Evolutionary conservation across 1,139 yeast species (phyloP).

Genomic region (Spathaspora sp.): DNA sequence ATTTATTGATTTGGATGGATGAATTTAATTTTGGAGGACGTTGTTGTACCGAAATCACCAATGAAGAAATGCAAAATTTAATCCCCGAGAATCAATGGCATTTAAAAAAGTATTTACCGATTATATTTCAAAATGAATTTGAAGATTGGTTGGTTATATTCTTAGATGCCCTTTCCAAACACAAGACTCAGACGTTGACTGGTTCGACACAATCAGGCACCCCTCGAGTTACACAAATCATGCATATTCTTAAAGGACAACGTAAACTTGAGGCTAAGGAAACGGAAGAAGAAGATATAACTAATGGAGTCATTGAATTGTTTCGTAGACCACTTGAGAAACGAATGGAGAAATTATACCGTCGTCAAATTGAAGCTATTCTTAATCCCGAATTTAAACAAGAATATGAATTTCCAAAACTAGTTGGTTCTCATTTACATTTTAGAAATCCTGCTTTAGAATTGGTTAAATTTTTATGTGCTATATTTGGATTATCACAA

Average conservation of each 20-base stretch:
- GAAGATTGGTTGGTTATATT: slow-evolving; percentile 83
- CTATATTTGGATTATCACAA: slow-evolving; percentile 67
- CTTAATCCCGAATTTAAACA: slow-evolving; percentile 61
- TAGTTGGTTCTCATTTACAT: slow-evolving; percentile 68
- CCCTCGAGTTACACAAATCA: slow-evolving; percentile 67
- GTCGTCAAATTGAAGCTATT: slow-evolving; percentile 71
- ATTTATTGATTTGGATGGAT: slow-evolving; percentile 91
- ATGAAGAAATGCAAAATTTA: slow-evolving; percentile 56
- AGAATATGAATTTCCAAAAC: slow-evolving; percentile 69
- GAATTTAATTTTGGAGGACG: slow-evolving; percentile 85
- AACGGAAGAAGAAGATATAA: slow-evolving; percentile 28
- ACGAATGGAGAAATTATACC: slow-evolving; percentile 63
- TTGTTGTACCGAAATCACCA: slow-evolving; percentile 60
- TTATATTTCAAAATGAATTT: slow-evolving; percentile 75
- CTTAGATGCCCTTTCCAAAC: slow-evolving; percentile 65
- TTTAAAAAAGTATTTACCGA: slow-evolving; percentile 70
- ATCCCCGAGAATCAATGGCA: slow-evolving; percentile 78
- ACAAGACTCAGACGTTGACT: slow-evolving; percentile 44
- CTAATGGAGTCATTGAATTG: slow-evolving; percentile 43
- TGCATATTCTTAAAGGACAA: slow-evolving; percentile 51
- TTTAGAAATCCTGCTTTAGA: slow-evolving; percentile 75
- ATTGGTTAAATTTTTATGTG: slow-evolving; percentile 72
- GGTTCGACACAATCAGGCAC: slow-evolving; percentile 41
- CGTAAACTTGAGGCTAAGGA: slow-evolving; percentile 32
- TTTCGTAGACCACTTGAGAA: slow-evolving; percentile 66